phyloP scores from a whole-genome alignment of 2,329 filamentous ascomycete genomes.

The Curvularia sp. region DNA sequence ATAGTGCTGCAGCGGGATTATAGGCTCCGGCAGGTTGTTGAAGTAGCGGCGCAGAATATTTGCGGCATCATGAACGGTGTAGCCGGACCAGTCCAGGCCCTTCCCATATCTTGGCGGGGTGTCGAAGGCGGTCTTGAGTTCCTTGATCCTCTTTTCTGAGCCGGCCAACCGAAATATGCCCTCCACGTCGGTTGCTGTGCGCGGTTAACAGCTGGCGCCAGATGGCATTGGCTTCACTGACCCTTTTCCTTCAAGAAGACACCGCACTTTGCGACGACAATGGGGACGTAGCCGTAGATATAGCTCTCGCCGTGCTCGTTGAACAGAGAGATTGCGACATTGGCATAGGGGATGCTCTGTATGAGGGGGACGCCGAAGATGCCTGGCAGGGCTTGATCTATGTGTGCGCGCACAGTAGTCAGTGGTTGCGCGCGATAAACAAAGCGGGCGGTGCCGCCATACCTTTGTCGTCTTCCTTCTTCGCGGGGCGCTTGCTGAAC shows the following conservation, averaged over 20 bases:
- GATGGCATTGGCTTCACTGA: constrained; percentile 51
- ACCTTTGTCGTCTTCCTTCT: constrained; percentile 70
- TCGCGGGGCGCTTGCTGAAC: constrained; percentile 73
- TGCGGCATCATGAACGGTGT: constrained; percentile 97
- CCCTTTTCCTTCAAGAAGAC: constrained; percentile 98
- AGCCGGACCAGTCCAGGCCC: constrained; percentile 94
- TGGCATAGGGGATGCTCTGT: constrained; percentile 95
- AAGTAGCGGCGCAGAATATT: constrained; percentile 95
- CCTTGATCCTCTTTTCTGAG: constrained; percentile 97
- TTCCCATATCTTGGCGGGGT: constrained; percentile 91
- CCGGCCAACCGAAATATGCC: constrained; percentile 96
- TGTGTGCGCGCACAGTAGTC: constrained; percentile 24
- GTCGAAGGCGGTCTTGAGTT: constrained; percentile 89
- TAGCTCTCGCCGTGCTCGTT: constrained; percentile 93
- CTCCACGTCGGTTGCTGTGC: constrained; percentile 85
- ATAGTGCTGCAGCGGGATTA: constrained; percentile 93
- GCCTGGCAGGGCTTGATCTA: constrained; percentile 65
- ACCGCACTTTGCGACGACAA: constrained; percentile 97
- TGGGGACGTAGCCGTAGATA: constrained; percentile 98
- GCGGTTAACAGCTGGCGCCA: constrained; percentile 30
- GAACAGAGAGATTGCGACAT: constrained; percentile 95
- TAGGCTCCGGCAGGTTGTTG: constrained; percentile 94
- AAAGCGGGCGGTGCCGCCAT: constrained; percentile 32
- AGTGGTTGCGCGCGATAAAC: constrained; percentile 32
- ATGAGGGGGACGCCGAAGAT: constrained; percentile 95